Percentiles rank a stretch among this genome's conserved stretches.
Evolutionary conservation across 208 protist species (phyloP).

Genomic region (Leishmania turanica): DNA sequence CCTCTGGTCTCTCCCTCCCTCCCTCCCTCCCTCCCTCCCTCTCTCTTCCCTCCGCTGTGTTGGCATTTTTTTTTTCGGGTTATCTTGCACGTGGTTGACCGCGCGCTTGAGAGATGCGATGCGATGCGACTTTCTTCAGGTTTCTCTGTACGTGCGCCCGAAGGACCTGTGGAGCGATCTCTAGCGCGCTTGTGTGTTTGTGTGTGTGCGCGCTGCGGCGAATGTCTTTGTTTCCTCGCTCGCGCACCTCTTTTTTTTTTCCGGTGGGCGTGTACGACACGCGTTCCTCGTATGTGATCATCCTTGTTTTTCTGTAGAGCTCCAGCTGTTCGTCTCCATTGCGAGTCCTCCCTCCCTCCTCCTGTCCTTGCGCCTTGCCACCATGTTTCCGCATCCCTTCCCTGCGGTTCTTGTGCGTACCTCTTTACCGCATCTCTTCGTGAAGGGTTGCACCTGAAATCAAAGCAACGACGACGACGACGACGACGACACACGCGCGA

Average conservation of each 20-base stretch:
- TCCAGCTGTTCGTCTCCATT: neutral
- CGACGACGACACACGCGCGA: neutral
- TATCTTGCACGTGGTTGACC: neutral
- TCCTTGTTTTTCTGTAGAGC: neutral
- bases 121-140: neutral
- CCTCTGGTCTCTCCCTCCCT: neutral
- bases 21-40: neutral
- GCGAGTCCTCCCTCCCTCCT: too few species aligned
- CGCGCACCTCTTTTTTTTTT: neutral
- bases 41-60: neutral
- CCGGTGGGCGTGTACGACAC: neutral
- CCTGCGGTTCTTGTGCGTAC: neutral
- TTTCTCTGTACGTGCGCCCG: neutral
- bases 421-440: neutral
- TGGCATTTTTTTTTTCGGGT: neutral
- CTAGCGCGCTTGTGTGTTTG: neutral
- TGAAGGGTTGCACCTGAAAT: neutral
- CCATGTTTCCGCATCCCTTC: neutral
- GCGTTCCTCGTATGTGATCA: neutral
- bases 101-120: neutral
- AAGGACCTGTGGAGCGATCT: too few species aligned
- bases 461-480: neutral
- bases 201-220: neutral
- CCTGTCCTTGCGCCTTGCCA: neutral
- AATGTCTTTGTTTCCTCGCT: neutral